Evolutionary conservation across 176 grass and related monocot species (phyloP).

Genomic region (Carex scoparia): DNA sequence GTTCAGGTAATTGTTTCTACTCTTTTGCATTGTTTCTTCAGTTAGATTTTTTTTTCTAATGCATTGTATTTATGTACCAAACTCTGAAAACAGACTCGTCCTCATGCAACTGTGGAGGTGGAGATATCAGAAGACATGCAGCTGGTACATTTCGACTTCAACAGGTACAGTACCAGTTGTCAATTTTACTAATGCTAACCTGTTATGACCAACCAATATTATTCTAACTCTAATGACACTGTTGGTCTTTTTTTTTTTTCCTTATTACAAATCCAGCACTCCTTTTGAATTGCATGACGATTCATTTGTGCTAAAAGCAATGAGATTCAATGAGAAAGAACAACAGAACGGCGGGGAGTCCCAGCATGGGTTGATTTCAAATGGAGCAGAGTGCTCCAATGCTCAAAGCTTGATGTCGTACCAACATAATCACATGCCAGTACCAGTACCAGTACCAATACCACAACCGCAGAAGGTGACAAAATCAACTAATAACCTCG

Average conservation of each 20-base stretch:
- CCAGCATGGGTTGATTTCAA: constrained; percentile 31
- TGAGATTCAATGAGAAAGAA: constrained; percentile 54
- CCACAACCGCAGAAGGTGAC: constrained; percentile 35
- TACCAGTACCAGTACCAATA: neutral
- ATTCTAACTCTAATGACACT: neutral
- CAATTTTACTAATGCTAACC: neutral
- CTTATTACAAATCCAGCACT: constrained; percentile 46
- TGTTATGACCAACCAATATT: neutral
- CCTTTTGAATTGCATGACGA: constrained; percentile 97
- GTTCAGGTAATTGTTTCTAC: constrained; percentile 63
- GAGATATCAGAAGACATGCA: constrained; percentile 99
- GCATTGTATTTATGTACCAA: constrained; percentile 15
- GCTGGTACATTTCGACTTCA: constrained; percentile 96
- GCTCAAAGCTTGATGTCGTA: constrained; percentile 31
- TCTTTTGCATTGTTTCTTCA: constrained; percentile 7
- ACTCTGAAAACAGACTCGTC: constrained; percentile 63
- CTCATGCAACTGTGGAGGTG: constrained; percentile 99
- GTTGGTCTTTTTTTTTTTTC: neutral
- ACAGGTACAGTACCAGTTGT: constrained; percentile 57
- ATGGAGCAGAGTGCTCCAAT: constrained; percentile 57
- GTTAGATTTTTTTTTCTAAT: constrained; percentile 16
- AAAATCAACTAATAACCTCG: constrained; percentile 38
- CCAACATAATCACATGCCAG: constrained; percentile 21
- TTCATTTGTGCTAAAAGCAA: constrained; percentile 80
- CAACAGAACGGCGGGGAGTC: constrained; percentile 25